Percentiles rank a stretch among this genome's conserved stretches.
Evolutionary conservation across 2,329 filamentous ascomycete species (phyloP).

Genomic region (Phaeosphaeriaceae sp.): DNA sequence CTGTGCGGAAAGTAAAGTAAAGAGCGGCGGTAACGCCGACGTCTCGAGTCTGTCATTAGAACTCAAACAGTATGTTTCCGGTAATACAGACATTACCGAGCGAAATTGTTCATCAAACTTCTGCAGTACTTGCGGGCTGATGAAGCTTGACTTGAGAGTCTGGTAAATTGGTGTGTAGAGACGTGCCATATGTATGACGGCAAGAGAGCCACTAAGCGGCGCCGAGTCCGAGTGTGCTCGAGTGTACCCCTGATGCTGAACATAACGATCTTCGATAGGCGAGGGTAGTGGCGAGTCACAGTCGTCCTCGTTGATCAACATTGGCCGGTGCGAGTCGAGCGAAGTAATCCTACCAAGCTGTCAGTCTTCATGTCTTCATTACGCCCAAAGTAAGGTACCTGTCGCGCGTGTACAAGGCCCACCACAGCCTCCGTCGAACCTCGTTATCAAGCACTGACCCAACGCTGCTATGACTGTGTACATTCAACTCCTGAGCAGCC

Average conservation of each 20-base stretch:
- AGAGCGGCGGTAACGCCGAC: slow-evolving; percentile 73
- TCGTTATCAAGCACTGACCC: slow-evolving; percentile 78
- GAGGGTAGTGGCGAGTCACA: slow-evolving; percentile 84
- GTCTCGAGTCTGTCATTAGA: slow-evolving; percentile 74
- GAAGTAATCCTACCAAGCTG: slow-evolving; percentile 67
- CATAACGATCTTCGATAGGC: slow-evolving; percentile 79
- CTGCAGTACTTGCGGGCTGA: slow-evolving; percentile 72
- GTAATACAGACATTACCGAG: slow-evolving; percentile 76
- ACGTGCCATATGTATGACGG: slow-evolving; percentile 81
- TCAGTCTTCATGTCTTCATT: slow-evolving; percentile 26
- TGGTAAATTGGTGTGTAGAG: slow-evolving; percentile 76
- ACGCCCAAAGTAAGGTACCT: slow-evolving; percentile 57
- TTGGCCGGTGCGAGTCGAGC: slow-evolving; percentile 79
- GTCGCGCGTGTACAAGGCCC: slow-evolving; percentile 90
- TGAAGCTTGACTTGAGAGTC: slow-evolving; percentile 67
- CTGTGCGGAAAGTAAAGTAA: slow-evolving; percentile 82
- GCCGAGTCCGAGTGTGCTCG: slow-evolving; percentile 49
- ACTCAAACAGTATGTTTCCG: slow-evolving; percentile 72
- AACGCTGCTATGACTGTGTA: background rate
- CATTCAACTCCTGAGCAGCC: slow-evolving; percentile 79
- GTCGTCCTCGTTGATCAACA: slow-evolving; percentile 84
- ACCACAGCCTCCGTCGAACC: slow-evolving; percentile 89
- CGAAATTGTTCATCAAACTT: slow-evolving; percentile 82
- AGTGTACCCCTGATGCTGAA: slow-evolving; percentile 60
- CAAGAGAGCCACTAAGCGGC: slow-evolving; percentile 72